Conservation (phyloP, 2,329 filamentous ascomycete species). For the Grosmannia huntii region DNA sequence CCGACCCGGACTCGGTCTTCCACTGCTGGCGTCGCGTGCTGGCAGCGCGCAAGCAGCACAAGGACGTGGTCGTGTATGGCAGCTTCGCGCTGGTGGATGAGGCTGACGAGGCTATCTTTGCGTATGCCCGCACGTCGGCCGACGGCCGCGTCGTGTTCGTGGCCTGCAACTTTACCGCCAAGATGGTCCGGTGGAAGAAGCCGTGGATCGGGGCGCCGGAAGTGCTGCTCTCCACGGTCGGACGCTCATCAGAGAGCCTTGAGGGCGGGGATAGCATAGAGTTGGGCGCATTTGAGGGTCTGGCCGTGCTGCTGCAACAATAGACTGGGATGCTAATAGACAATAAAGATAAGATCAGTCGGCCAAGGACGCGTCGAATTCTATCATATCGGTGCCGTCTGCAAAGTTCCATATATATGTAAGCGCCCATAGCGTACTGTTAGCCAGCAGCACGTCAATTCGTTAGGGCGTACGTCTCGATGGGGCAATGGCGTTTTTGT, state of each 20-base stretch:
- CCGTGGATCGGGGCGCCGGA: neutral
- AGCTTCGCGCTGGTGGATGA: constrained; percentile 2
- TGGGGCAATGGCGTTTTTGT: neutral
- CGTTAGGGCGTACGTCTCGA: too few species aligned
- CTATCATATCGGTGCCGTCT: neutral
- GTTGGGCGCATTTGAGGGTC: neutral
- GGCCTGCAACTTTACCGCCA: neutral
- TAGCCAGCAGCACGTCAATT: neutral
- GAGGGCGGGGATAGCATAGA: neutral
- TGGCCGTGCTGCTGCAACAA: neutral
- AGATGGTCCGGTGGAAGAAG: neutral
- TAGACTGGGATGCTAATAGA: neutral
- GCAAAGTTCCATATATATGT: neutral
- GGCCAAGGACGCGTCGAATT: neutral
- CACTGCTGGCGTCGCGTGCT: constrained; percentile 2
- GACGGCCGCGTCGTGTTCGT: neutral
- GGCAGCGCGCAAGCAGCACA: constrained; percentile 1
- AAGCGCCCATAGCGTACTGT: neutral
- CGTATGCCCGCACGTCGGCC: neutral
- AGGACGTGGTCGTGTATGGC: constrained; percentile 4
- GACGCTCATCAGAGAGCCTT: neutral
- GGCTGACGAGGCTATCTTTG: neutral
- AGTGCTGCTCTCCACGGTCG: neutral
- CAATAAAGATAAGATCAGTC: neutral
- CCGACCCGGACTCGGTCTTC: constrained; percentile 1